Evolutionary conservation across 2,329 filamentous ascomycete species (phyloP).

Genomic region (Ceratocystis cacaofunesta): DNA sequence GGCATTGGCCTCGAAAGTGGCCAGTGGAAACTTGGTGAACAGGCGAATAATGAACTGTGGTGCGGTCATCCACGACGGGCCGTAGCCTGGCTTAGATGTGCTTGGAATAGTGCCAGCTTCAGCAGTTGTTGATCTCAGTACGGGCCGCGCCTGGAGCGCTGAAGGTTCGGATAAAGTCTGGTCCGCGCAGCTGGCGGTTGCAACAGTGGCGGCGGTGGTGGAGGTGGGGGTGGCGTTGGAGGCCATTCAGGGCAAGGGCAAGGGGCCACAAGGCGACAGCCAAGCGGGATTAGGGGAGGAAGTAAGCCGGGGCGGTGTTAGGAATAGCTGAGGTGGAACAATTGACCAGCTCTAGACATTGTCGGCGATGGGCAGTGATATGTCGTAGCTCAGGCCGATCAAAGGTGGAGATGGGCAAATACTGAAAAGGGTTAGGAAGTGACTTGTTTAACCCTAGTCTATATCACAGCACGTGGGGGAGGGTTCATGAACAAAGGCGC

Average conservation of each 20-base stretch:
- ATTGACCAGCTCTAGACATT: no score
- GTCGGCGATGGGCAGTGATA: no score
- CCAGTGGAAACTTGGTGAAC: conserved; percentile 72
- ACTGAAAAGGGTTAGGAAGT: background rate
- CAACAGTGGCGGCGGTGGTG: background rate
- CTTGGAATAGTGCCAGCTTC: background rate
- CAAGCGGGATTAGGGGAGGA: background rate
- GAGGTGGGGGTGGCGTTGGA: background rate
- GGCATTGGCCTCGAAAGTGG: conserved; percentile 58
- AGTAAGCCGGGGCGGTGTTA: background rate
- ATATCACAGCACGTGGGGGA: background rate
- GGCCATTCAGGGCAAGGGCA: background rate
- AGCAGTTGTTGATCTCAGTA: background rate
- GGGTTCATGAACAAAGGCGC: background rate
- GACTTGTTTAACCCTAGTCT: background rate
- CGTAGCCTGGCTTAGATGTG: background rate
- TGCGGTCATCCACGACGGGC: conserved; percentile 35
- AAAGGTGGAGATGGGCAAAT: no score
- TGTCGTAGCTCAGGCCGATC: no score
- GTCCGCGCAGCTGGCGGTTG: no score
- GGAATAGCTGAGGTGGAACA: background rate
- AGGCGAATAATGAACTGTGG: conserved; percentile 65
- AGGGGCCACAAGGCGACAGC: background rate
- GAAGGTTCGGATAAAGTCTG: no score
- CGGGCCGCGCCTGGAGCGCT: background rate